These are phyloP conservation scores for Rhodotorula babjevae DNA, from an alignment of 768 basidiomycete genomes.

Conservation along the genomic window DNA sequence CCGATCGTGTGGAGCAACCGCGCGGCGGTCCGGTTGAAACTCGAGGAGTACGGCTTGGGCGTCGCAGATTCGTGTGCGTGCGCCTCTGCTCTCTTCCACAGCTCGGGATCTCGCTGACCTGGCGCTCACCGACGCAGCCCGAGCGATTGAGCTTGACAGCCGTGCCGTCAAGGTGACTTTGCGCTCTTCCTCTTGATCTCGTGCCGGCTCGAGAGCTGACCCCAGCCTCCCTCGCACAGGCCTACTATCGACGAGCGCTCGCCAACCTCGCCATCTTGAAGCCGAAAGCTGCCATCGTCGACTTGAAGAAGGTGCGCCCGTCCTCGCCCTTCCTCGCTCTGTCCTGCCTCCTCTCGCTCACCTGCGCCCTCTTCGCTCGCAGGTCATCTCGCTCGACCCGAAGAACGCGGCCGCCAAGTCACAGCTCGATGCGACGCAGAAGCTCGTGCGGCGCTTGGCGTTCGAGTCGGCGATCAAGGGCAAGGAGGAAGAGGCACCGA, in stretches of 20 bases:
- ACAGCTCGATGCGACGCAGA: slow-evolving; percentile 82
- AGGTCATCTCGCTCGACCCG: slow-evolving; percentile 69
- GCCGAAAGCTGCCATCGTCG: slow-evolving; percentile 75
- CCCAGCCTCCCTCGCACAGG: slow-evolving; percentile 15
- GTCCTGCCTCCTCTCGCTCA: slow-evolving; percentile 59
- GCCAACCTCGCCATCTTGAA: slow-evolving; percentile 82
- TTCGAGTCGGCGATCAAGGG: slow-evolving; percentile 61
- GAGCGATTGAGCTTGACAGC: slow-evolving; percentile 80
- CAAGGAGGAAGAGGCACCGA: slow-evolving; percentile 84
- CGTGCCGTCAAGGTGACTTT: slow-evolving; percentile 79
- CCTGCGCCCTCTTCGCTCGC: slow-evolving; percentile 42
- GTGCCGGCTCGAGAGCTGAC: too few species aligned
- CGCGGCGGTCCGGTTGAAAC: slow-evolving; percentile 83
- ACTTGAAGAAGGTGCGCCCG: slow-evolving; percentile 64
- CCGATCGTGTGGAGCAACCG: slow-evolving; percentile 91
- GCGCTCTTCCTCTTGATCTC: too few species aligned
- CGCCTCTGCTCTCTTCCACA: not conserved
- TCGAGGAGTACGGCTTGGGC: slow-evolving; percentile 90
- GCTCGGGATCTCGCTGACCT: not conserved
- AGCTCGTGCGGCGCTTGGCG: slow-evolving; percentile 66
- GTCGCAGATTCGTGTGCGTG: slow-evolving; percentile 78
- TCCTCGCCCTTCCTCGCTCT: slow-evolving; percentile 52
- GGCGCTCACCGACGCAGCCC: slow-evolving; percentile 52
- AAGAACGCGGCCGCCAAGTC: slow-evolving; percentile 71
- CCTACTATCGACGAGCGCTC: slow-evolving; percentile 70